These are phyloP conservation scores for Salix purpurea DNA, from an alignment of 345 rosid genomes.

Conservation along the genomic window DNA sequence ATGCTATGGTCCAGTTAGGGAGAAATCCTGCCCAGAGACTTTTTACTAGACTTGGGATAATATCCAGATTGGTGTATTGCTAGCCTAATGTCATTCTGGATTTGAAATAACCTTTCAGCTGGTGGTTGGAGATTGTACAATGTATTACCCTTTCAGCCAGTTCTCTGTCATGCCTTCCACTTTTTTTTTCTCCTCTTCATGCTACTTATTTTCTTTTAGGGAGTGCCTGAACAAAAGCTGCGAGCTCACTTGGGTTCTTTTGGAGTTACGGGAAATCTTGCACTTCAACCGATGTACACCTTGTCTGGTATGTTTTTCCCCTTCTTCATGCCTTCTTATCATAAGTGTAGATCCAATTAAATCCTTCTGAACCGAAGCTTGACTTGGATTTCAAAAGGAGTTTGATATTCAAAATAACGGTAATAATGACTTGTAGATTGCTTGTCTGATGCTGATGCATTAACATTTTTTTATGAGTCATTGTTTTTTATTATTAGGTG, in stretches of 20 bases:
- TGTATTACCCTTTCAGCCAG: background rate
- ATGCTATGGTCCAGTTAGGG: background rate
- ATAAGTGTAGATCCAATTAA: background rate
- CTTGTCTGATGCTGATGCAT: too few relatives aligned
- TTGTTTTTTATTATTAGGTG: slow-evolving; percentile 44
- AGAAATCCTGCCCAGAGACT: background rate
- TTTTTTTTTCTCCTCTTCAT: background rate
- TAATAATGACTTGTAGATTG: too few relatives aligned
- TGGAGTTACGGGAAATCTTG: slow-evolving; percentile 97
- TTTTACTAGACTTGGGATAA: background rate
- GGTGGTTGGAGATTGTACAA: background rate
- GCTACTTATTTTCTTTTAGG: slow-evolving; percentile 41
- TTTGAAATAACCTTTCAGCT: background rate
- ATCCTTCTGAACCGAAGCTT: background rate
- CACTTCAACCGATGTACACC: slow-evolving; percentile 98
- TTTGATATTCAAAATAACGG: too few relatives aligned
- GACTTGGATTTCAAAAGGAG: background rate
- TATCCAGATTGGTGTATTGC: background rate
- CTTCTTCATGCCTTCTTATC: background rate
- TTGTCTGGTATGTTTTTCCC: slow-evolving; percentile 59
- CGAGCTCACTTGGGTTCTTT: slow-evolving; percentile 91
- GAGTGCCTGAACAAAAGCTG: slow-evolving; percentile 94
- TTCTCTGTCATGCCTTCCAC: too few relatives aligned
- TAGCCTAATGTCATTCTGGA: background rate
- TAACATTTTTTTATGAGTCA: background rate